phyloP scores from a whole-genome alignment of 192 early-diverging fungal genomes.

The Spizellomyces punctatus region DNA sequence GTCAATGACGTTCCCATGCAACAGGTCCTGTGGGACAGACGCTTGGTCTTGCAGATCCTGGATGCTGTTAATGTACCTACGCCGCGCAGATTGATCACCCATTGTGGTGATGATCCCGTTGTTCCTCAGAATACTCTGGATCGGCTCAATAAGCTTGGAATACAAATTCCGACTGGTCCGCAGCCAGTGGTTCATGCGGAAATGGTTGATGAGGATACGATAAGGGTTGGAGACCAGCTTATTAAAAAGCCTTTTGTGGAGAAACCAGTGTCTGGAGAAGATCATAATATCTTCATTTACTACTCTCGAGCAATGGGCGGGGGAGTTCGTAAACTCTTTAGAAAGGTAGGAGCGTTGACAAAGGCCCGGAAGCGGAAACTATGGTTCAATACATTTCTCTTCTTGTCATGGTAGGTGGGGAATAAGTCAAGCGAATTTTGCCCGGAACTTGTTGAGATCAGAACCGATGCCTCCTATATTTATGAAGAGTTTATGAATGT shows the following conservation, averaged over 20 bases:
- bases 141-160: conserved; percentile 54
- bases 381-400: no score
- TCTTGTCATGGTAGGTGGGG: conserved; percentile 57
- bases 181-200: conserved; percentile 15
- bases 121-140: conserved; percentile 44
- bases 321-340: conserved; percentile 47
- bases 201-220: conserved; percentile 58
- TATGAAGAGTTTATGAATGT: conserved; percentile 96
- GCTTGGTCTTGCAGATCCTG: conserved; percentile 83
- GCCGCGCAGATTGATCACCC: conserved; percentile 71
- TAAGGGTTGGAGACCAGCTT: conserved; percentile 65
- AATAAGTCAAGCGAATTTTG: conserved; percentile 96
- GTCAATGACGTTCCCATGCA: conserved; percentile 93
- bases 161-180: conserved; percentile 21
- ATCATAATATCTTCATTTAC: conserved; percentile 98
- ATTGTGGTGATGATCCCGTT: conserved; percentile 18
- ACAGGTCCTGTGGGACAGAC: conserved; percentile 83
- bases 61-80: conserved; percentile 80
- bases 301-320: conserved; percentile 81
- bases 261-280: conserved; percentile 94
- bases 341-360: conserved; percentile 24
- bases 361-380: no score
- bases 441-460: conserved; percentile 64
- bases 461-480: conserved; percentile 80
- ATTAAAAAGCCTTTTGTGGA: conserved; percentile 96